These are phyloP conservation scores for Phytopythium vexans DNA, from an alignment of 352 stramenopile species.

Conservation along the genomic window DNA sequence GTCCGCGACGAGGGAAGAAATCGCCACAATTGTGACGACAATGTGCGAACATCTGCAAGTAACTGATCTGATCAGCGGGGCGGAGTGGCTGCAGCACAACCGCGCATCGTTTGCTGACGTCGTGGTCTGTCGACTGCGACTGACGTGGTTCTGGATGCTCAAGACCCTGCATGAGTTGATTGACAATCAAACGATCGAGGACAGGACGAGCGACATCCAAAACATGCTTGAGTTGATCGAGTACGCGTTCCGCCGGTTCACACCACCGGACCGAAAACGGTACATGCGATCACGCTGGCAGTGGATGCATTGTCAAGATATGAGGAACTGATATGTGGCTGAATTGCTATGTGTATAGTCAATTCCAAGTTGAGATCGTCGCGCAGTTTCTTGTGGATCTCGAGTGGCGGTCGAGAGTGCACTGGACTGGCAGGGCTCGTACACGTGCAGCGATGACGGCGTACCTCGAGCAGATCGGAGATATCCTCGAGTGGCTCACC, in stretches of 20 bases:
- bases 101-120: conserved; percentile 30
- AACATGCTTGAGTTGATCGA: conserved; percentile 54
- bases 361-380: conserved; percentile 54
- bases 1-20: conserved; percentile 8
- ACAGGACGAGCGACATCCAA: conserved; percentile 7
- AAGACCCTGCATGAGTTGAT: conserved; percentile 16
- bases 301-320: not conserved
- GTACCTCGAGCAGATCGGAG: conserved; percentile 5
- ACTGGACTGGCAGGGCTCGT: not conserved
- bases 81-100: conserved; percentile 39
- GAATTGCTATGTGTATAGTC: conserved; percentile 12
- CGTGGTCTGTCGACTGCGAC: conserved; percentile 29
- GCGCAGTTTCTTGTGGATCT: conserved; percentile 45
- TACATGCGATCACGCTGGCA: conserved; percentile 7
- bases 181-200: conserved; percentile 3
- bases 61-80: conserved; percentile 11
- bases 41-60: conserved; percentile 20
- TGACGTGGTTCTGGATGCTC: conserved; percentile 69
- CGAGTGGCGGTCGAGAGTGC: conserved; percentile 31
- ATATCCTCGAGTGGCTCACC: conserved; percentile 32
- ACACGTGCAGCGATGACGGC: not conserved
- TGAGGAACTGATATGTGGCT: conserved; percentile 2
- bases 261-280: conserved; percentile 31
- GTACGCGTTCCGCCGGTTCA: conserved; percentile 55
- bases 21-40: conserved; percentile 16